Percentiles rank a stretch among this genome's conserved stretches.
Evolutionary conservation across 2,329 filamentous ascomycete genomes (phyloP).

Genomic region (Aspergillus amoenus): DNA sequence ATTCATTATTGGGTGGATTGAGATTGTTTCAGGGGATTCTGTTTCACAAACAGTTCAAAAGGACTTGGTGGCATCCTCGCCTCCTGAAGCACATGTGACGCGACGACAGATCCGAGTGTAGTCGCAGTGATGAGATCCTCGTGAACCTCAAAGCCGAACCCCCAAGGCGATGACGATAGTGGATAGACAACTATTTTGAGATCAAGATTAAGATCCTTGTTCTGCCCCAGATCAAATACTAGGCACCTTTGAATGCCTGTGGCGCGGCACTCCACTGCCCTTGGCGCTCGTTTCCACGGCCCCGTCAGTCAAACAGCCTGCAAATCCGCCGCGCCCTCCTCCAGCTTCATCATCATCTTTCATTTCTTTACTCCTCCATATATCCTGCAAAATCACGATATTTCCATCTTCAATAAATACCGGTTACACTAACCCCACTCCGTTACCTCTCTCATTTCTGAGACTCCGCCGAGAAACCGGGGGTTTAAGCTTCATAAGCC

Average conservation of each 20-base stretch:
- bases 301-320: not conserved
- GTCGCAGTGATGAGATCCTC: not conserved
- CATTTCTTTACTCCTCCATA: not conserved
- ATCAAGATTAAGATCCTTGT: not conserved
- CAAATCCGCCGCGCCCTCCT: not conserved
- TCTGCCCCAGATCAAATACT: conserved; percentile 4
- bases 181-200: not conserved
- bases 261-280: conserved; percentile 1
- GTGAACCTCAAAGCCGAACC: not conserved
- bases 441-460: not conserved
- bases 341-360: conserved; percentile 1
- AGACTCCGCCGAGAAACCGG: conserved; percentile 14
- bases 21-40: not conserved
- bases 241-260: conserved; percentile 7
- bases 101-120: not conserved
- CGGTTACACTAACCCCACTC: not conserved
- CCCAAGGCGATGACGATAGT: not conserved
- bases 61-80: not conserved
- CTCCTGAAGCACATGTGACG: not conserved
- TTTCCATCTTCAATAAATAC: not conserved
- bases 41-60: not conserved
- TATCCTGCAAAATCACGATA: not conserved
- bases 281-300: not conserved
- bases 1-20: not conserved
- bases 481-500: conserved; percentile 8